Conservation (phyloP, 495 filamentous ascomycete genomes). For the Evernia prunastri region DNA sequence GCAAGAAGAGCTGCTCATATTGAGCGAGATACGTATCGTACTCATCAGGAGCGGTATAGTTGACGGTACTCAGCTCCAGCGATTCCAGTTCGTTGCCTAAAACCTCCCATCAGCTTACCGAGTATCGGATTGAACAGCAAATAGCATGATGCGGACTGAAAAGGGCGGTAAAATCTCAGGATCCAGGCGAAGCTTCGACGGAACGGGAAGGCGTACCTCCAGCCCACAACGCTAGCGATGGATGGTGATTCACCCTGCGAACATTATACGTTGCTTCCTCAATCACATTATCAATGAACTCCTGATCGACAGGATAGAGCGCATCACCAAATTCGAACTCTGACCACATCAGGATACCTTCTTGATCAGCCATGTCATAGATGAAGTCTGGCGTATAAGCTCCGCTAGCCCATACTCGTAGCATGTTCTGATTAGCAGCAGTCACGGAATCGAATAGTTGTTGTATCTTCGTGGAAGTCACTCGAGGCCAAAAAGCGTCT, state of each 20-base stretch:
- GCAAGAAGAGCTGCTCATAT: slow-evolving; percentile 58
- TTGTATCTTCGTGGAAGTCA: slow-evolving; percentile 48
- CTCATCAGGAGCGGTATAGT: slow-evolving; percentile 39
- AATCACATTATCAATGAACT: slow-evolving; percentile 53
- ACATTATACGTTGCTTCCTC: slow-evolving; percentile 58
- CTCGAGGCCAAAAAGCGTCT: slow-evolving; percentile 60
- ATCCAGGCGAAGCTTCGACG: no score
- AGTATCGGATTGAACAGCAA: no score
- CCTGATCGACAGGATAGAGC: slow-evolving; percentile 51
- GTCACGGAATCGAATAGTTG: slow-evolving; percentile 51
- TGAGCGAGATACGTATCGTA: slow-evolving; percentile 45
- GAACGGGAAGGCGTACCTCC: slow-evolving; percentile 33
- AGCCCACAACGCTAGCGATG: slow-evolving; percentile 61
- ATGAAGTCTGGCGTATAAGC: slow-evolving; percentile 62
- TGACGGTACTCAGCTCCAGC: slow-evolving; percentile 45
- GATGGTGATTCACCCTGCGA: slow-evolving; percentile 59
- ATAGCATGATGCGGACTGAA: no score
- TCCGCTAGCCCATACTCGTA: slow-evolving; percentile 60
- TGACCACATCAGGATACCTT: slow-evolving; percentile 60
- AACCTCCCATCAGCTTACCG: no score
- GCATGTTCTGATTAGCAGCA: slow-evolving; percentile 62
- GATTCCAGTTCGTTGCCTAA: slow-evolving; percentile 56
- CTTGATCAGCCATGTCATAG: slow-evolving; percentile 61
- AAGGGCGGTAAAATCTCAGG: no score
- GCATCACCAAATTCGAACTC: slow-evolving; percentile 63